Conservation (phyloP, 495 filamentous ascomycete genomes). For the Annulohypoxylon stygium region DNA sequence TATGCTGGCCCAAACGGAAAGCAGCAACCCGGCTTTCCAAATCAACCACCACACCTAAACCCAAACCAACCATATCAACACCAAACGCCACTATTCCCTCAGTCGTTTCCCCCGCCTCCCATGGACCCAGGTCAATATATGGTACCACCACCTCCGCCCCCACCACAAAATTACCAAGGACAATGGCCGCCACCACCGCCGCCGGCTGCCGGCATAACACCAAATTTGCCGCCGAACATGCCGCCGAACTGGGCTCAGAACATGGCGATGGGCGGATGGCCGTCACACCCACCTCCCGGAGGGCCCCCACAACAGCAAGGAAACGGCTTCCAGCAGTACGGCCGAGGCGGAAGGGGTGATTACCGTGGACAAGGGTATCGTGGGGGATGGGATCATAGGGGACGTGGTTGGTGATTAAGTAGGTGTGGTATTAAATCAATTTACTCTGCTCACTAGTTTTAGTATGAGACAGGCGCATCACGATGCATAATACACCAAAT, state of each 20-base stretch:
- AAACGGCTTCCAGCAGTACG: constrained; percentile 48
- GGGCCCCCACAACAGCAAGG: constrained; percentile 38
- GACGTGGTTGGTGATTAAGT: constrained; percentile 46
- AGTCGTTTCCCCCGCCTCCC: constrained; percentile 44
- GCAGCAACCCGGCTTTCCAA: constrained; percentile 36
- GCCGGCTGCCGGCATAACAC: constrained; percentile 26
- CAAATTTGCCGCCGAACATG: constrained; percentile 47
- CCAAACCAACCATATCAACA: constrained; percentile 53
- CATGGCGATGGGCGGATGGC: constrained; percentile 45
- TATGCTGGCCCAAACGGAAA: constrained; percentile 47
- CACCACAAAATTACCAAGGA: constrained; percentile 63
- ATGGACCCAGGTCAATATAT: constrained; percentile 49
- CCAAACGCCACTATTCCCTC: constrained; percentile 50
- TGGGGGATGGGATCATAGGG: constrained; percentile 48
- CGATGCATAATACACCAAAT: neutral
- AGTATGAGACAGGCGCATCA: neutral
- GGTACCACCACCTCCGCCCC: constrained; percentile 58
- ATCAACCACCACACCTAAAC: constrained; percentile 44
- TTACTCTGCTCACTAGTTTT: neutral
- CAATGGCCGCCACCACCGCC: constrained; percentile 64
- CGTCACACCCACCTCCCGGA: constrained; percentile 34
- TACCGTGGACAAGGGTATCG: constrained; percentile 49
- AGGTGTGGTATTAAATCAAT: constrained; percentile 3
- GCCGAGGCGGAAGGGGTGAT: constrained; percentile 48
- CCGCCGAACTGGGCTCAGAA: constrained; percentile 49